phyloP scores from a whole-genome alignment of 345 rosid species.

The Carallia pectinifolia region DNA sequence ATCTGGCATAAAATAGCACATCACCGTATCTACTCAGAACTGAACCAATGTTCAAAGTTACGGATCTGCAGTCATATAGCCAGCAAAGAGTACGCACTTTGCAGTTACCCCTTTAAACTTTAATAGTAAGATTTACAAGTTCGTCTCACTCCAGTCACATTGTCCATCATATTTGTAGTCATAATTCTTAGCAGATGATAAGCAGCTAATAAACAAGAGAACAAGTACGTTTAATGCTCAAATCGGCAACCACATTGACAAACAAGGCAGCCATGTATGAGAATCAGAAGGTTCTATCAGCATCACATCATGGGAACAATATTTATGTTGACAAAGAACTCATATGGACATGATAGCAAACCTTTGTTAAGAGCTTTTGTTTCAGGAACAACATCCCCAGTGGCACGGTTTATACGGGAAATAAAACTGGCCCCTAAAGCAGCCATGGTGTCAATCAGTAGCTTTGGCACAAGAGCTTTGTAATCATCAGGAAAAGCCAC shows the following conservation, averaged over 20 bases:
- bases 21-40: too few relatives aligned
- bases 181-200: conserved; percentile 1
- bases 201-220: too few relatives aligned
- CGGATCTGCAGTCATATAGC: not conserved
- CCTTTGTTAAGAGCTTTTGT: conserved; percentile 92
- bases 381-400: conserved; percentile 92
- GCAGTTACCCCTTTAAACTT: not conserved
- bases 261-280: not conserved
- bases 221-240: too few relatives aligned
- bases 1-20: too few relatives aligned
- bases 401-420: conserved; percentile 81
- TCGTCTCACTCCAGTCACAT: not conserved
- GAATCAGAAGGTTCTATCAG: not conserved
- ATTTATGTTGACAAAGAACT: not conserved
- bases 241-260: not conserved
- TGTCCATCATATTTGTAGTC: not conserved
- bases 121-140: not conserved
- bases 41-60: not conserved
- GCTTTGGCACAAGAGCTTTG: conserved; percentile 71
- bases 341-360: conserved; percentile 12
- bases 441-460: conserved; percentile 81
- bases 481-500: conserved; percentile 95
- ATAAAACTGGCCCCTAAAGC: conserved; percentile 66
- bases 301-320: conserved; percentile 10
- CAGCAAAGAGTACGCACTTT: not conserved